Evolutionary conservation across 2,329 filamentous ascomycete genomes (phyloP).

Genomic region (Clarireedia homoeocarpa): DNA sequence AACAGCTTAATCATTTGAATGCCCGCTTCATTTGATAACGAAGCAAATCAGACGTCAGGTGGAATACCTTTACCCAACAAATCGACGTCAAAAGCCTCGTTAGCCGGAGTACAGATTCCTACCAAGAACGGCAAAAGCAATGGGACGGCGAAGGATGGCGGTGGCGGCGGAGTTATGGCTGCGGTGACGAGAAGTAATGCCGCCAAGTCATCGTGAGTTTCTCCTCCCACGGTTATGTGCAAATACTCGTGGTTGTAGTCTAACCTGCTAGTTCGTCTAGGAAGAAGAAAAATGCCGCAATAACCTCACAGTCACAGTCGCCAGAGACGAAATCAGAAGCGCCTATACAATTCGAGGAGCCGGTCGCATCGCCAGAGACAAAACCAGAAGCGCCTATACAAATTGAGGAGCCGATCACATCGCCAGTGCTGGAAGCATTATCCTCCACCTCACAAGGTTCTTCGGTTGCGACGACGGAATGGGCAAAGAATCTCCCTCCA

Average conservation of each 20-base stretch:
- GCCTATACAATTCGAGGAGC: constrained; percentile 19
- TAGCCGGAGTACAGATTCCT: constrained; percentile 22
- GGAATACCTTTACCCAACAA: constrained; percentile 18
- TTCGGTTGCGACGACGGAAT: constrained; percentile 32
- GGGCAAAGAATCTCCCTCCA: constrained; percentile 36
- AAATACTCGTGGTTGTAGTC: not conserved
- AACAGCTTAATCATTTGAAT: constrained; percentile 27
- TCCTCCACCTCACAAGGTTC: constrained; percentile 23
- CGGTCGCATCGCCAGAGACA: constrained; percentile 25
- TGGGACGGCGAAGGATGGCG: constrained; percentile 28
- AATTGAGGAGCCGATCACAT: constrained; percentile 21
- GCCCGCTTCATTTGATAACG: constrained; percentile 30
- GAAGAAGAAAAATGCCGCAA: constrained; percentile 6
- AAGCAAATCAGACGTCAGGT: constrained; percentile 20
- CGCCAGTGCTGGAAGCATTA: constrained; percentile 26
- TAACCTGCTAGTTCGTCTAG: constrained; percentile 5
- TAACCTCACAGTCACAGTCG: constrained; percentile 15
- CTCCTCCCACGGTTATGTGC: not conserved
- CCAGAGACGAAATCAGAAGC: constrained; percentile 23
- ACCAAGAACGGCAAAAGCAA: constrained; percentile 28
- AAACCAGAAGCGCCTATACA: constrained; percentile 18
- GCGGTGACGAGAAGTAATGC: constrained; percentile 29
- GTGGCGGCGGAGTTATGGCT: constrained; percentile 21
- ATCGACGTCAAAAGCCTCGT: constrained; percentile 19
- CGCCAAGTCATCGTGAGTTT: constrained; percentile 26